Base-by-base conservation (phyloP, 495 filamentous ascomycete genomes). In the Xylaria venustula region DNA sequence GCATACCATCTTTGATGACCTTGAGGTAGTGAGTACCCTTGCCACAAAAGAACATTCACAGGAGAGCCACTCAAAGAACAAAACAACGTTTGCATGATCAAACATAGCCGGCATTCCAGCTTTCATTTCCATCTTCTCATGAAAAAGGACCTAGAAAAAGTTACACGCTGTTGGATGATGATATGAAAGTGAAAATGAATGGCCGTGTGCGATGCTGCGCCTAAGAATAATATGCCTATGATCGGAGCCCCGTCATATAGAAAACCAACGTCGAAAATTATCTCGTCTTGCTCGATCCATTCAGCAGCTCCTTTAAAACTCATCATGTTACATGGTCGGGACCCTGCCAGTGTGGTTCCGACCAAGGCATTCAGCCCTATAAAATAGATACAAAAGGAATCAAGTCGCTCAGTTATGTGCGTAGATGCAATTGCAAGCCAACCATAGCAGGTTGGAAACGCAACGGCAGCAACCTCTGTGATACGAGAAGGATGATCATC, bases 361-460 rank as follows among this genome's bases (percentile, higher is more conserved):
- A 49, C 57, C 65, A 50, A 62, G 55, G 47, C 40, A 55, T 61
- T 54, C 46, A 58, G 65, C 70, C 67, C 74, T 70, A 71, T 73
- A 73, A 56, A 69, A 74, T 71, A 64, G 61, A 46, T 65, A 76
- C 67, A 78, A 73, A 76, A 55, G 61, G 64, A 68, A 55, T 66
- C 53, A 47, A 40, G 58, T 61, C 53, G 40, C 52, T 62, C 61
- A 59, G 57, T 5, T 34, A 47, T 51, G 60, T 63, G 66, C 54
- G 41, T 53, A 54, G 36, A 54, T 66, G 55, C 42, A 54, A 54
- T 28, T 41, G 12, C 5, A 7, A 11, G 3, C 34, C 34, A 17
- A 28, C 7, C 4, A 55, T 61, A 71, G 62, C 59, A 61, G 70
- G 65, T 68, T 50, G 68, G 61, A 56, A 67, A 49, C 41, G 51